Percentiles rank a stretch among this genome's conserved stretches.
phyloP scores from a whole-genome alignment of 164 flowering plant genomes.

The Akebia trifoliata region DNA sequence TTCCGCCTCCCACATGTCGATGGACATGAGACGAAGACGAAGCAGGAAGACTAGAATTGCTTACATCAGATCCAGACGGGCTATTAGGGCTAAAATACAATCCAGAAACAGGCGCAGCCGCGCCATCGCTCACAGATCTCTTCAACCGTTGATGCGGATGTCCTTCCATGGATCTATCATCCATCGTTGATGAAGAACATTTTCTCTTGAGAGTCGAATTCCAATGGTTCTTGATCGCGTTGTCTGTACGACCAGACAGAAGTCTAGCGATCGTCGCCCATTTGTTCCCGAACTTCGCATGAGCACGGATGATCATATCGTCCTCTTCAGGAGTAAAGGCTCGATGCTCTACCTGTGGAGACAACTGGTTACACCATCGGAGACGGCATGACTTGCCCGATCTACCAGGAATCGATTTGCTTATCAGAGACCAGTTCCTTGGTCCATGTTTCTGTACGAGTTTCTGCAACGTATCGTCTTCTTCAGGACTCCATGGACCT shows the following conservation, averaged over 20 bases:
- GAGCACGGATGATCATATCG: conserved; percentile 65
- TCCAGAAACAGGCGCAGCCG: conserved; percentile 24
- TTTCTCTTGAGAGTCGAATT: conserved; percentile 79
- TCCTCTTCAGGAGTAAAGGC: conserved; percentile 77
- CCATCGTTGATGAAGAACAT: conserved; percentile 41
- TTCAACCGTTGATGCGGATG: conserved; percentile 33
- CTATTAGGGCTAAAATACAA: conserved; percentile 41
- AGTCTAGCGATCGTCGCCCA: conserved; percentile 92
- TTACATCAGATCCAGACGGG: conserved; percentile 65
- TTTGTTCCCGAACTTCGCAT: conserved; percentile 70
- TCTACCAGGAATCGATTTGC: conserved; percentile 80
- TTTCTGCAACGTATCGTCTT: conserved; percentile 53
- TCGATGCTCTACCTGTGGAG: conserved; percentile 80
- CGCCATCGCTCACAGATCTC: conserved; percentile 50
- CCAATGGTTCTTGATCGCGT: conserved; percentile 92
- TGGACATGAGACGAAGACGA: conserved; percentile 27
- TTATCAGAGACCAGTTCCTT: conserved; percentile 83
- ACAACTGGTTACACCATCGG: conserved; percentile 92
- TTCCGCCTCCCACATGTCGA: conserved; percentile 35
- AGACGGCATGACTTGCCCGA: conserved; percentile 90
- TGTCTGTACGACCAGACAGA: conserved; percentile 76
- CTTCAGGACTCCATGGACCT: conserved; percentile 97
- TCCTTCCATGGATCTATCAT: conserved; percentile 22
- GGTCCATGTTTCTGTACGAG: conserved; percentile 74
- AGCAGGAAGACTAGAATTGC: conserved; percentile 51